Evolutionary conservation across 2,329 filamentous ascomycete species (phyloP).

Genomic region (Aspergillus flavus): DNA sequence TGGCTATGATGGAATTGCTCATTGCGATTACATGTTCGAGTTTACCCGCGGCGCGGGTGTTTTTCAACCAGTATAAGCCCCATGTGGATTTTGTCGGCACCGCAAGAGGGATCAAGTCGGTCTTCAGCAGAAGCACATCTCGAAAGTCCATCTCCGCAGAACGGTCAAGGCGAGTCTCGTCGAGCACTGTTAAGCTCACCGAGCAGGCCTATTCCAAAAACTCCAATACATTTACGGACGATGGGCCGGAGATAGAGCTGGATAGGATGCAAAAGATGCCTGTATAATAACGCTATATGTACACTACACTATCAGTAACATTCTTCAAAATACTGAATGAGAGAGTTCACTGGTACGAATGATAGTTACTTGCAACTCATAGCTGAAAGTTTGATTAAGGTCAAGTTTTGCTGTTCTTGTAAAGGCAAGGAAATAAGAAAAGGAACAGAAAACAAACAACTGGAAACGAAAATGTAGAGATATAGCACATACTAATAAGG

Average conservation of each 20-base stretch:
- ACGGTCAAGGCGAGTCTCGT: neutral
- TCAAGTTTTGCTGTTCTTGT: rapidly evolving
- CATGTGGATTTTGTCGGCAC: neutral
- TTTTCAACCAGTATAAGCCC: neutral
- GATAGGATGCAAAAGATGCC: neutral
- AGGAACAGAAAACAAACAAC: too few relatives aligned
- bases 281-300: neutral
- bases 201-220: neutral
- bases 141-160: neutral
- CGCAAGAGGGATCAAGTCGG: neutral
- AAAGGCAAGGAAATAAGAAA: too few relatives aligned
- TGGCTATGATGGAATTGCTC: slow-evolving; percentile 9
- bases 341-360: neutral
- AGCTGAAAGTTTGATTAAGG: neutral
- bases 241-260: neutral
- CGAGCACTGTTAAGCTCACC: neutral
- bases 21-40: slow-evolving; percentile 8
- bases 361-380: neutral
- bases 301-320: too few relatives aligned
- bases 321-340: too few relatives aligned
- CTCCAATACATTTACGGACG: neutral
- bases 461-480: too few relatives aligned
- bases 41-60: slow-evolving; percentile 7
- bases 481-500: too few relatives aligned
- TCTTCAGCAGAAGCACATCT: neutral